Percentiles rank a stretch among this genome's conserved stretches.
Evolutionary conservation across 2,329 filamentous ascomycete genomes (phyloP).

Genomic region (Amphichorda felina): DNA sequence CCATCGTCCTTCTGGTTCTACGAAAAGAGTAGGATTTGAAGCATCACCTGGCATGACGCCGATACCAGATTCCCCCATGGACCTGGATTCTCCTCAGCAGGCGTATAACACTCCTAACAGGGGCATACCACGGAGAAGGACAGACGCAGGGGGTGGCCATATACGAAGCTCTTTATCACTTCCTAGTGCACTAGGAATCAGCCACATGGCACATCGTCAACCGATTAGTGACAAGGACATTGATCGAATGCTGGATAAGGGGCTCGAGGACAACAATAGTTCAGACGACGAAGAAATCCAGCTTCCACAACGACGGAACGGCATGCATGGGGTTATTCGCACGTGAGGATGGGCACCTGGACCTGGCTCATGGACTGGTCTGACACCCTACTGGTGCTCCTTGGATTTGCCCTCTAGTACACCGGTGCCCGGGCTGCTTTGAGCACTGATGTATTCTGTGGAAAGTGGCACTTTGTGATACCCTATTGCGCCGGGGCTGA

Average conservation of each 20-base stretch:
- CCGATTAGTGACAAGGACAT: constrained; percentile 41
- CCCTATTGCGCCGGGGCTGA: too few relatives aligned
- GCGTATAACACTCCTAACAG: constrained; percentile 9
- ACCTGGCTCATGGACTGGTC: too few relatives aligned
- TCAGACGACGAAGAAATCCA: constrained; percentile 48
- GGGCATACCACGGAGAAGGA: constrained; percentile 29
- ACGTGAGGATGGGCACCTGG: not conserved
- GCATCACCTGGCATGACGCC: constrained; percentile 25
- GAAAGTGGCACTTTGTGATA: too few relatives aligned
- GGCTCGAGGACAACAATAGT: constrained; percentile 38
- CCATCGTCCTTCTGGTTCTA: constrained; percentile 27
- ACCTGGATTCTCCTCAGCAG: constrained; percentile 24
- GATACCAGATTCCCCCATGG: constrained; percentile 33
- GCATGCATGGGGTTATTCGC: constrained; percentile 10
- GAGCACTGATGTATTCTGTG: too few relatives aligned
- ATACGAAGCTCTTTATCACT: constrained; percentile 31
- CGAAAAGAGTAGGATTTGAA: constrained; percentile 36
- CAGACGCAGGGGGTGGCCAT: constrained; percentile 19
- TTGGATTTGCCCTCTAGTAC: too few relatives aligned
- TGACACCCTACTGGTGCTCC: too few relatives aligned
- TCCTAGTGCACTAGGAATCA: constrained; percentile 33
- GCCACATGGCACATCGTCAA: constrained; percentile 10
- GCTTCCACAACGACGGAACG: constrained; percentile 23
- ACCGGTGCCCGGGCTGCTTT: too few relatives aligned
- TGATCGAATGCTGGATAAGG: constrained; percentile 44